phyloP scores from a whole-genome alignment of 495 filamentous ascomycete species.

The Evansstolkia leycettana region DNA sequence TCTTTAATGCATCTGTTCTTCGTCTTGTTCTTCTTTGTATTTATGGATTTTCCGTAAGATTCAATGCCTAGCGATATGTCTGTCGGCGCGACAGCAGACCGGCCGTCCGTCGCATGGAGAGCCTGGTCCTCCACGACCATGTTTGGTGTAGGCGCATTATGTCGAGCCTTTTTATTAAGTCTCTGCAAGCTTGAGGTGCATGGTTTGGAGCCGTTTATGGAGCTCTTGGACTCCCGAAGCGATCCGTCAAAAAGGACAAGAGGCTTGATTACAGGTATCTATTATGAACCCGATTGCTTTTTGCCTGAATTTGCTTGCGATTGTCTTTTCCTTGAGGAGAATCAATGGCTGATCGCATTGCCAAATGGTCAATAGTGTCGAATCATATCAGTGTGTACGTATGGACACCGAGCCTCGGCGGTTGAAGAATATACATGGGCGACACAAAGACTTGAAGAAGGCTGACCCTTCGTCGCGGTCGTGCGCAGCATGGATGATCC shows the following conservation, averaged over 20 bases:
- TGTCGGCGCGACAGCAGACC: constrained; percentile 27
- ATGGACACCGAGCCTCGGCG: constrained; percentile 12
- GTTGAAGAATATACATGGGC: constrained; percentile 3
- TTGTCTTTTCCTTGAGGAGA: too few species aligned
- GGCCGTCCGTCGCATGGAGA: constrained; percentile 33
- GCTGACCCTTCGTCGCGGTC: constrained; percentile 18
- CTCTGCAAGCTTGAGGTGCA: constrained; percentile 43
- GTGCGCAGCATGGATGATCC: constrained; percentile 77
- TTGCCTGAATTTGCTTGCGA: too few species aligned
- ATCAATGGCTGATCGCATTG: too few species aligned
- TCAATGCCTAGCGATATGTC: constrained; percentile 25
- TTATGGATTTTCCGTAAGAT: constrained; percentile 10
- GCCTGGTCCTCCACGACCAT: constrained; percentile 28
- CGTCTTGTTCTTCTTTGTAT: constrained; percentile 11
- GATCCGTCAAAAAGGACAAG: constrained; percentile 55
- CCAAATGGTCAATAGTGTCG: constrained; percentile 48
- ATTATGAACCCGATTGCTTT: too few species aligned
- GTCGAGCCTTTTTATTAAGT: constrained; percentile 32
- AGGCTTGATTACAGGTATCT: constrained; percentile 74
- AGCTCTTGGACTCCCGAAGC: constrained; percentile 59
- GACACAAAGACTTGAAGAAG: constrained; percentile 5
- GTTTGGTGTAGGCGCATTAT: constrained; percentile 31
- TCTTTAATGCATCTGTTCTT: too few species aligned
- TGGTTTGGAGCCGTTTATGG: constrained; percentile 62
- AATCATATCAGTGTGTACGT: constrained; percentile 97